phyloP scores from a whole-genome alignment of 805 yeast species.

The Zygosaccharomyces bisporus region DNA sequence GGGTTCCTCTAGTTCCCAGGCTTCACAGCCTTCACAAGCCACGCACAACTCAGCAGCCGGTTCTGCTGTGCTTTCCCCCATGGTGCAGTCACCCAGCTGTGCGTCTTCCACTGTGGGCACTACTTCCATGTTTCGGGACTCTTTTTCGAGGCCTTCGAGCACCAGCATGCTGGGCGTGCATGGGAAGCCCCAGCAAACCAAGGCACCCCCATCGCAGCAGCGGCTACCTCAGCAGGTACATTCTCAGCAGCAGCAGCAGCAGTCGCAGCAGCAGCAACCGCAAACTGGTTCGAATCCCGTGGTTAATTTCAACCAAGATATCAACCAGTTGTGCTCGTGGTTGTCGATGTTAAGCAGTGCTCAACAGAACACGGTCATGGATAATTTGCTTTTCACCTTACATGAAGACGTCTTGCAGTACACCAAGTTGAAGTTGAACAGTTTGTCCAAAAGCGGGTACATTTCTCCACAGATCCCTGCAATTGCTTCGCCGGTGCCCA shows the following conservation, averaged over 20 bases:
- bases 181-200: conserved; percentile 10
- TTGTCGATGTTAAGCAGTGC: conserved; percentile 46
- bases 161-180: conserved; percentile 14
- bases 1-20: conserved; percentile 4
- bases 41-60: conserved; percentile 28
- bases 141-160: conserved; percentile 24
- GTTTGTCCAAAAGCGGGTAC: conserved; percentile 26
- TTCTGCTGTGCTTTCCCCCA: conserved; percentile 28
- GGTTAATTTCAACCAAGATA: conserved; percentile 46
- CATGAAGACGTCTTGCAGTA: conserved; percentile 50
- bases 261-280: conserved; percentile 8
- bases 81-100: conserved; percentile 23
- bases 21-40: conserved; percentile 3
- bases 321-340: conserved; percentile 50
- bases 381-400: conserved; percentile 48
- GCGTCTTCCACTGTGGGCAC: conserved; percentile 13
- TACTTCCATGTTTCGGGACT: conserved; percentile 23
- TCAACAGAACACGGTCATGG: conserved; percentile 52
- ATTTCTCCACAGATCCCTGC: conserved; percentile 25
- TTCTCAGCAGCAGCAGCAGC: conserved; percentile 3
- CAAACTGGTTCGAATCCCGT: conserved; percentile 18
- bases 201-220: conserved; percentile 9
- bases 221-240: conserved; percentile 4
- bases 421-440: conserved; percentile 47
- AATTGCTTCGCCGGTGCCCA: conserved; percentile 29